Evolutionary conservation across 352 stramenopile species (phyloP), one percentile per base, ranked within the genome.

Genomic region (Globisporangium uncinulatum): DNA sequence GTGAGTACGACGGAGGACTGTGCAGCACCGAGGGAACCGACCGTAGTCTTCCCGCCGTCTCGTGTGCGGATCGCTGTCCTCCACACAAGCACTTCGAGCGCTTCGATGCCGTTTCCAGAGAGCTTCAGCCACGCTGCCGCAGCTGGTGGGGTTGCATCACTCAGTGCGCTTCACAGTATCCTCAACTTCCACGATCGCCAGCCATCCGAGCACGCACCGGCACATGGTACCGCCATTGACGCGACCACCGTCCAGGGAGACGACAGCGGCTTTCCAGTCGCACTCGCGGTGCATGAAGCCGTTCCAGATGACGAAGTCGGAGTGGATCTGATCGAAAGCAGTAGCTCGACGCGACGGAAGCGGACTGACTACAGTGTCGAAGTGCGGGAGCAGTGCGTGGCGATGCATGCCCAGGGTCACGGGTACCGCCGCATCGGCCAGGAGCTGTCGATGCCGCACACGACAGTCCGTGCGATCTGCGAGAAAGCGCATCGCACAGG

Each of bases 381-480:
- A 55, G 59, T 74, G 13, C 73, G 79, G 20, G 75, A 88, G 48
- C 59, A 74, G 41, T 88, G 77, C 50, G 73, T 90, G 17, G 50
- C 59, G n/a, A 57, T 87, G 46, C 73, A 87, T 29, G 56, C 36
- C 17, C 53, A 80, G 61, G 80, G 77, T 13, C 45, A 85, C 46
- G 77, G 80, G 0, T 90, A 83, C 45, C 73, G 77, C 9, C 69
- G 69, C 51, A 88, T 90, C 36, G 74, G 74, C 13, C 72, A 82
- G 57, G 47, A 74, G 47, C 70, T 90, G 17, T 67, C 70, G 34
- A 88, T 87, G 77, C 77, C 77, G 3, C 76, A 87, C 55, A 87
- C 80, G 5, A 88, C 75, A 11, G 80, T 90, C n/a, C 73, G 76
- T 1, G 80, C 77, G 10, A 88, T 90, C 56, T 73, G 87, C 44